Percentiles rank a stretch among this genome's conserved stretches.
phyloP scores from a whole-genome alignment of 345 rosid species.

The Brassica rapa region DNA sequence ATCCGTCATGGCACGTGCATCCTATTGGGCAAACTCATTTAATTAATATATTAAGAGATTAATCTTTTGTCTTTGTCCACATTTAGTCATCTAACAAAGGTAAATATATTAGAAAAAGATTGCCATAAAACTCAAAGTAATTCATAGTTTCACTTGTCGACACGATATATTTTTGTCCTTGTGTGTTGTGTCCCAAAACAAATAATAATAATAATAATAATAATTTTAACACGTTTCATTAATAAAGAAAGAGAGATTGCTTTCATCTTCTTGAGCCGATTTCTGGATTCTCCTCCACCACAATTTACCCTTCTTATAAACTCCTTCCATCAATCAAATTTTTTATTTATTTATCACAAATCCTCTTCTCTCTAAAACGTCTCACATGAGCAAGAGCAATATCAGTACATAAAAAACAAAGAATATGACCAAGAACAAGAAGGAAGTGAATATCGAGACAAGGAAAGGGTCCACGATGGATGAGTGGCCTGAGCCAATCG shows the following conservation, averaged over 20 bases:
- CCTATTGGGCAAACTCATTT: neutral
- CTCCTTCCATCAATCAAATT: conserved; percentile 7
- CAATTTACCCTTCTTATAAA: conserved; percentile 34
- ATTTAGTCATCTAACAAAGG: no score
- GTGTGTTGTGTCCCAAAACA: neutral
- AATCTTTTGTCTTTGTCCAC: no score
- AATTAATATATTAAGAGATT: no score
- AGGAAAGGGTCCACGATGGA: conserved; percentile 30
- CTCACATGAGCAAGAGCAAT: conserved; percentile 11
- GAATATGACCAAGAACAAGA: conserved; percentile 32
- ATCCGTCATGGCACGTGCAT: neutral
- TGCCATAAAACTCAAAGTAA: conserved; percentile 28
- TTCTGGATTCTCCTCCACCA: conserved; percentile 37
- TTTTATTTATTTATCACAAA: neutral
- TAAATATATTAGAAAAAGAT: conserved; percentile 18
- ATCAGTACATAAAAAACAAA: conserved; percentile 6
- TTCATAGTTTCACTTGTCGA: conserved; percentile 21
- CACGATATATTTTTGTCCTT: neutral
- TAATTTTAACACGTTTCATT: conserved; percentile 37
- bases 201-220: neutral
- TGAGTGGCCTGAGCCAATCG: conserved; percentile 95
- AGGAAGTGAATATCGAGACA: conserved; percentile 30
- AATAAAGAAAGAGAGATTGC: conserved; percentile 23
- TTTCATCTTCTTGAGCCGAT: conserved; percentile 32
- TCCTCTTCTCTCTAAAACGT: conserved; percentile 2